Evolutionary conservation across 2,329 filamentous ascomycete genomes (phyloP).

Genomic region (Pseudogymnoascus sp.): DNA sequence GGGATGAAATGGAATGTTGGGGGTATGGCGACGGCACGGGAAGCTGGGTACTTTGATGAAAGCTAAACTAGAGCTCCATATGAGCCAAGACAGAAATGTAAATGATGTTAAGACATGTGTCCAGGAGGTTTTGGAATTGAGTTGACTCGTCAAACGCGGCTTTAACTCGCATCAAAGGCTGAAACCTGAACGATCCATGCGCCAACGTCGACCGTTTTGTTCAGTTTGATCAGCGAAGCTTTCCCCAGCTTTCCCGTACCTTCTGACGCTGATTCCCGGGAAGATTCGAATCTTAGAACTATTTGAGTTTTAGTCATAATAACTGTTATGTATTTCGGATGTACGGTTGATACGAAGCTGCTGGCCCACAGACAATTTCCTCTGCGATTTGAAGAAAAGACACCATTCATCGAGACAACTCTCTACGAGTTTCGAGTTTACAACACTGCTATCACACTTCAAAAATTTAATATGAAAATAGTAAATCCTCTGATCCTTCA

Average conservation of each 20-base stretch:
- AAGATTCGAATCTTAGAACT: neutral
- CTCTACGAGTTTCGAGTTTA: neutral
- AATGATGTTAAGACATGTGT: constrained; percentile 4
- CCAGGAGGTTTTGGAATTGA: neutral
- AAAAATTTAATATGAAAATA: neutral
- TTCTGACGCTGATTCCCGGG: neutral
- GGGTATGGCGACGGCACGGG: neutral
- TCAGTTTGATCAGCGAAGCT: constrained; percentile 3
- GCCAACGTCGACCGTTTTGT: neutral
- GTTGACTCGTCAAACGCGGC: neutral
- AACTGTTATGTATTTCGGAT: neutral
- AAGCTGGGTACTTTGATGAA: neutral
- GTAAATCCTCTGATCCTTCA: neutral
- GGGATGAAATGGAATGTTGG: neutral
- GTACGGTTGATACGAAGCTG: neutral
- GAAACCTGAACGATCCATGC: neutral
- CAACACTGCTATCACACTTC: neutral
- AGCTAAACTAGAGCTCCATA: neutral
- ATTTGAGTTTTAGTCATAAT: neutral
- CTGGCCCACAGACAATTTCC: neutral
- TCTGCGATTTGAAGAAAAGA: neutral
- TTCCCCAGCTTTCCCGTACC: neutral
- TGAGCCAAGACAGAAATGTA: constrained; percentile 1
- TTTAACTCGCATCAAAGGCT: neutral
- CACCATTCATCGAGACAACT: neutral